Percentiles rank a stretch among this genome's conserved stretches.
Conservation (phyloP, 257 asterid genomes). For the Nicotiana benthamiana region DNA sequence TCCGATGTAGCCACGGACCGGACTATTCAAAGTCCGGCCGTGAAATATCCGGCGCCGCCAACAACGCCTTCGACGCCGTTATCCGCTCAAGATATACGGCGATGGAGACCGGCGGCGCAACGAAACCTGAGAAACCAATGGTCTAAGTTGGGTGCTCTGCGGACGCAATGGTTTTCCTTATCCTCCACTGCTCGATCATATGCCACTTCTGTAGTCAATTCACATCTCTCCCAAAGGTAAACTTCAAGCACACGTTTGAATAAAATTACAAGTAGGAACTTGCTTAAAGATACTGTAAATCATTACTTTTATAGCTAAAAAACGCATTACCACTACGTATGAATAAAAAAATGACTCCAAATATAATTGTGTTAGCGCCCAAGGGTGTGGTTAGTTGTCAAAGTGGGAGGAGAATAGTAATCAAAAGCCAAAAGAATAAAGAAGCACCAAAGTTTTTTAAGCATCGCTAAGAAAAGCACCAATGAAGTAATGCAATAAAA, state of each 20-base stretch:
- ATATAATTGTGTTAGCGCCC: no score
- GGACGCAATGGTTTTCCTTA: slow-evolving; percentile 59
- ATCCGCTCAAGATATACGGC: slow-evolving; percentile 33
- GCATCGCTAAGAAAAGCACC: no score
- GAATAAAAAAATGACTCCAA: no score
- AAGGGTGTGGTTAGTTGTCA: no score
- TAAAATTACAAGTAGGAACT: background rate
- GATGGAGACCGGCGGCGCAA: slow-evolving; percentile 87
- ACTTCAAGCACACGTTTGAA: background rate
- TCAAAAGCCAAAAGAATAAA: no score
- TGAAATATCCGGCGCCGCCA: slow-evolving; percentile 6
- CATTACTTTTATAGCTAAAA: background rate
- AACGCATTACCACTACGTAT: background rate
- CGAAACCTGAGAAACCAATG: slow-evolving; percentile 80
- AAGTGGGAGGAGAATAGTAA: no score
- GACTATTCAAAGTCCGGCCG: background rate
- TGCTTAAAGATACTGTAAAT: background rate
- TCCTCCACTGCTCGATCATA: slow-evolving; percentile 57
- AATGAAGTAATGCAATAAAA: no score
- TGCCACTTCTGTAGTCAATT: slow-evolving; percentile 67
- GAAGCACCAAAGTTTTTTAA: no score
- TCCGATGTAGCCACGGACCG: background rate
- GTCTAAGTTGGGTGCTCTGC: slow-evolving; percentile 55
- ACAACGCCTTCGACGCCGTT: slow-evolving; percentile 25
- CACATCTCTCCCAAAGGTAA: slow-evolving; percentile 65